Conservation (phyloP, 2,329 filamentous ascomycete genomes). For the Diaporthe sp. region DNA sequence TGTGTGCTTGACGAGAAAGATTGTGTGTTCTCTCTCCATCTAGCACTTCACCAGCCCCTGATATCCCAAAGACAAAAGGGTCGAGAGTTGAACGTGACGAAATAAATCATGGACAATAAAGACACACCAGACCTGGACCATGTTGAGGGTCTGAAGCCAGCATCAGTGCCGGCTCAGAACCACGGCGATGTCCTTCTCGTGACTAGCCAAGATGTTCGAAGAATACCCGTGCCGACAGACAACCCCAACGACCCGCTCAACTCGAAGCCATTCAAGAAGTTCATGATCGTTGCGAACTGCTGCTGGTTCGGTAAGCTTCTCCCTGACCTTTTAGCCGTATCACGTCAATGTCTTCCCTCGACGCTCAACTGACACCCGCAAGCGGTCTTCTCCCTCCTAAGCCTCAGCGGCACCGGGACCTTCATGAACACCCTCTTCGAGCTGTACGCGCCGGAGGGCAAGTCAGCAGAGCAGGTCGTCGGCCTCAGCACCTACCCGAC, state of each 20-base stretch:
- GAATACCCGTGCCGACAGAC: conserved; percentile 2
- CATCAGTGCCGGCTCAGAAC: not conserved
- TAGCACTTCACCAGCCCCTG: not conserved
- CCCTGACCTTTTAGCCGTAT: conserved; percentile 33
- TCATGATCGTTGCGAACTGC: not conserved
- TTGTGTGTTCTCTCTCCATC: not conserved
- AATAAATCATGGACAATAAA: not conserved
- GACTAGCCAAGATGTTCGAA: not conserved
- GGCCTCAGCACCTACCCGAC: conserved; percentile 6
- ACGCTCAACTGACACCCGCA: not conserved
- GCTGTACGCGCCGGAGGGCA: not conserved
- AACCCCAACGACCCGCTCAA: conserved; percentile 8
- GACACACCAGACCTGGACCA: not conserved
- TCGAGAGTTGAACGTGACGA: not conserved
- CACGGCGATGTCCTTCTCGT: conserved; percentile 12
- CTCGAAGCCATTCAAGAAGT: not conserved
- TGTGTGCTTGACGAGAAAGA: not conserved
- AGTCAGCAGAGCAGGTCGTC: conserved; percentile 10
- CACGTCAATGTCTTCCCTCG: rapidly evolving
- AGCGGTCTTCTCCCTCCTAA: conserved; percentile 15
- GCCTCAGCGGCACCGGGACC: conserved; percentile 1
- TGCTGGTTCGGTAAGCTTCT: not conserved
- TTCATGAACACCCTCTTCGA: conserved; percentile 17
- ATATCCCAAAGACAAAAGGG: not conserved
- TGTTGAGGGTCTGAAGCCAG: not conserved